Percentiles rank a stretch among this genome's conserved stretches.
phyloP scores from a whole-genome alignment of 2,329 filamentous ascomycete genomes.

The Neophaeococcomyces mojaviensis region DNA sequence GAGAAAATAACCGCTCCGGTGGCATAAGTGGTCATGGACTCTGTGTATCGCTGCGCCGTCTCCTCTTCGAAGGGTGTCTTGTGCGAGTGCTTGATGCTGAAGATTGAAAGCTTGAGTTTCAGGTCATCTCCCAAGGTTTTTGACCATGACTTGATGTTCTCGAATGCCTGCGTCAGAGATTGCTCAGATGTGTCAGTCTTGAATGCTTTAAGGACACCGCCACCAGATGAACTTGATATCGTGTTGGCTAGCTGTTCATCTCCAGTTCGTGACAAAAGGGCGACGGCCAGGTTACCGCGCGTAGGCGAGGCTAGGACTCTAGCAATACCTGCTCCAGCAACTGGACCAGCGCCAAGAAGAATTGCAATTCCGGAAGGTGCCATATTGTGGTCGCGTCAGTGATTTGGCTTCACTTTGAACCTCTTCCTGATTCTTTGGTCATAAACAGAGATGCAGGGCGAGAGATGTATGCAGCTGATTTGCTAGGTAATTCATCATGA shows the following conservation, averaged over 20 bases:
- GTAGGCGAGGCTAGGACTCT: conserved; percentile 18
- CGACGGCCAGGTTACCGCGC: conserved; percentile 50
- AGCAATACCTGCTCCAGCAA: conserved; percentile 41
- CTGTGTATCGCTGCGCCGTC: conserved; percentile 43
- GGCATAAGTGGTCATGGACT: conserved; percentile 45
- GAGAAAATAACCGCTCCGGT: conserved; percentile 50
- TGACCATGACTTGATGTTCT: conserved; percentile 33
- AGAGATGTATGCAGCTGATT: too few species aligned
- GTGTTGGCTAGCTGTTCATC: conserved; percentile 36
- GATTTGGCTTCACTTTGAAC: background rate
- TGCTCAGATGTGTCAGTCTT: conserved; percentile 43
- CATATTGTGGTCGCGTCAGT: conserved; percentile 27
- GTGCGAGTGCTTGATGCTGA: conserved; percentile 48
- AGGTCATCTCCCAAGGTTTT: conserved; percentile 27
- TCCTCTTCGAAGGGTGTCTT: conserved; percentile 51
- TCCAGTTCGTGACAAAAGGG: conserved; percentile 46
- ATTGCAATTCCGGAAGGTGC: conserved; percentile 44
- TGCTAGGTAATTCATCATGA: too few species aligned
- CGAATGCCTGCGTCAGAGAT: conserved; percentile 43
- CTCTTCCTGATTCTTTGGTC: background rate
- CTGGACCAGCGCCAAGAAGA: conserved; percentile 45
- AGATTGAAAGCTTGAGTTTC: conserved; percentile 48
- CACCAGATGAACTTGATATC: conserved; percentile 39
- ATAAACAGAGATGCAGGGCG: too few species aligned
- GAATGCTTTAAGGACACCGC: conserved; percentile 45